Base-by-base conservation (phyloP, 495 filamentous ascomycete species). In the Podospora sp. region DNA sequence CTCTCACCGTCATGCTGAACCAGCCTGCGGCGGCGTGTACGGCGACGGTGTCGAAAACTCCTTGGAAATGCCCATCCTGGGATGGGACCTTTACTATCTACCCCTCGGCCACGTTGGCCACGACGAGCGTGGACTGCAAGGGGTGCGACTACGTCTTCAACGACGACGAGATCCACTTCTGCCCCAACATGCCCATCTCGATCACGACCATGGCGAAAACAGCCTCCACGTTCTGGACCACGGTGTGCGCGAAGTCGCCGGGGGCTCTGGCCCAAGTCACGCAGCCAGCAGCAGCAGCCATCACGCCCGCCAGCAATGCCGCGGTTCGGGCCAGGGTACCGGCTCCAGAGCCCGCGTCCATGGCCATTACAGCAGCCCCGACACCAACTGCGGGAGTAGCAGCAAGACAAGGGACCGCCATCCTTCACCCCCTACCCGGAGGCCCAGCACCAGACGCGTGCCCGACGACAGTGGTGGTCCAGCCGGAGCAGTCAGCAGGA, bases 141-240 rank as follows among this genome's bases (percentile, higher is more conserved):
- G 77, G 77, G 4, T 79, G 77, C 63, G 49, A 67, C 14, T 52
- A 67, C 33, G 24, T 79, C 25, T 53, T 75, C 2, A 51, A 60
- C 25, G 57, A 66, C 5, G 62, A 70, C 20, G 50, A 46, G 16
- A 46, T 63, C 4, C 71, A 65, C 8, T 66, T 65, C 27, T 79
- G 77, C 63, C 76, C 77, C 20, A 76, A 70, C 57, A 56, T 65
- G 59, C n/a, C 24, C 0, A 69, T 79, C 58, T 67, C 61, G 14
- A 60, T 65, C 1, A 75, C 63, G 0, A 58, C 51, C 14, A n/a
- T 16, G 6, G 70, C 40, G 0, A 46, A 57, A 1, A 72, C 69
- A 5, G 66, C 77, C 0, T 69, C 56, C 8, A 78, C 75, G 0
- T 69, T 51, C 14, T 77, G 75, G 71, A 72, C 62, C 50, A 75